Percentiles rank a stretch among this genome's conserved stretches.
These are phyloP conservation scores for Fusarium protoensiforme DNA, from an alignment of 2,329 filamentous ascomycete species.

Conservation along the genomic window DNA sequence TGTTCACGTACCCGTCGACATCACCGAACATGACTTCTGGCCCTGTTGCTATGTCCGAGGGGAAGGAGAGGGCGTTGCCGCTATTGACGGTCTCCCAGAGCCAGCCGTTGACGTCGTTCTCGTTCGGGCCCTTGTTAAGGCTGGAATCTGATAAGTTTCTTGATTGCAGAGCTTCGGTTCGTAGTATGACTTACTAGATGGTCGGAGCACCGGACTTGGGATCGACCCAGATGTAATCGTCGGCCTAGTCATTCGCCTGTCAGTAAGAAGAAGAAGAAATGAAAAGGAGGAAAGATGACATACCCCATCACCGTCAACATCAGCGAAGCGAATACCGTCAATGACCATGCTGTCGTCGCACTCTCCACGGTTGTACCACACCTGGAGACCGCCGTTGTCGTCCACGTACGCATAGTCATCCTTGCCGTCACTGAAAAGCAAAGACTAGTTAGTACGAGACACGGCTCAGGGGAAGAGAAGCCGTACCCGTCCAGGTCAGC, in stretches of 20 bases:
- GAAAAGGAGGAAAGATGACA: not conserved
- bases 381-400: conserved; percentile 34
- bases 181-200: conserved; percentile 1
- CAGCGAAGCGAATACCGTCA: conserved; percentile 4
- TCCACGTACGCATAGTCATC: conserved; percentile 31
- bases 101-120: conserved; percentile 12
- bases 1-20: not conserved
- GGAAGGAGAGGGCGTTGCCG: conserved; percentile 3
- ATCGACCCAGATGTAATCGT: conserved; percentile 20
- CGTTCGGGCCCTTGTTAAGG: not conserved
- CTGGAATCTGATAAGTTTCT: not conserved
- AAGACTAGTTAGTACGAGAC: not conserved
- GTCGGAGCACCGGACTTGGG: not conserved
- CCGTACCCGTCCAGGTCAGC: conserved; percentile 33
- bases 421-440: not conserved
- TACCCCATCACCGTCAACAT: conserved; percentile 2
- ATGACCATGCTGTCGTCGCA: not conserved
- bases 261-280: too few species aligned
- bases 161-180: too few species aligned
- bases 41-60: not conserved
- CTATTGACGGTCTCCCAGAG: conserved; percentile 1
- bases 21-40: not conserved
- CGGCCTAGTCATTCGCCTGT: not conserved
- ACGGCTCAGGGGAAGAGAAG: not conserved
- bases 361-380: not conserved